Evolutionary conservation across 1,284 basidiomycete genomes (phyloP).

Genomic region (Apiotrichum porosum): DNA sequence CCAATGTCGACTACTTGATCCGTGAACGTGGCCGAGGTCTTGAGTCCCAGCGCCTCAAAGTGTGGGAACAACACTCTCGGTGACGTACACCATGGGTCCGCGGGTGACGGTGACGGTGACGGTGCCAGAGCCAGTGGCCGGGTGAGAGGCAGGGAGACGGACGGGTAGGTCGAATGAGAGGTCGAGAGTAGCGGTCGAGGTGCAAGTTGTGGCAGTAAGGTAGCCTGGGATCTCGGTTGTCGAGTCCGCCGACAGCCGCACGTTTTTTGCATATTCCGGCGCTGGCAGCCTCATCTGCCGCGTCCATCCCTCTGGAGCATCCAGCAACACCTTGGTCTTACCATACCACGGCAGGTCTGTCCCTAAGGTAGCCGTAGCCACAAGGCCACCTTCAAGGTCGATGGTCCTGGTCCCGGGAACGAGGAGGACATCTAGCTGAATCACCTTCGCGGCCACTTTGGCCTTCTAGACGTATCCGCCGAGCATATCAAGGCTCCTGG

Average conservation of each 20-base stretch:
- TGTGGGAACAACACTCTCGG: slow-evolving; percentile 27
- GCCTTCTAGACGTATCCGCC: slow-evolving; percentile 36
- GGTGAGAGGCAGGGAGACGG: slow-evolving; percentile 29
- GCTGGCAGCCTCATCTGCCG: slow-evolving; percentile 24
- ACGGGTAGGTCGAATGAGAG: slow-evolving; percentile 27
- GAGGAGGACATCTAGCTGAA: slow-evolving; percentile 27
- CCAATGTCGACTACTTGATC: slow-evolving; percentile 17
- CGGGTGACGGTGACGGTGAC: slow-evolving; percentile 31
- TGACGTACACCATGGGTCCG: slow-evolving; percentile 36
- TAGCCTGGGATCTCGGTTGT: slow-evolving; percentile 13
- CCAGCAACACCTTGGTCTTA: slow-evolving; percentile 12
- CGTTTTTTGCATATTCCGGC: slow-evolving; percentile 27
- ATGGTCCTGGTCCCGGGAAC: slow-evolving; percentile 26
- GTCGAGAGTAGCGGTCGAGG: slow-evolving; percentile 4
- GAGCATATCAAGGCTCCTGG: slow-evolving; percentile 32
- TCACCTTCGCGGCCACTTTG: slow-evolving; percentile 11
- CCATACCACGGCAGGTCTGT: slow-evolving; percentile 36
- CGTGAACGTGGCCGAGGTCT: slow-evolving; percentile 16
- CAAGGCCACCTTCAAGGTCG: slow-evolving; percentile 16
- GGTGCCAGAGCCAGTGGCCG: slow-evolving; percentile 7
- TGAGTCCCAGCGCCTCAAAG: slow-evolving; percentile 27
- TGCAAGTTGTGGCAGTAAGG: slow-evolving; percentile 2
- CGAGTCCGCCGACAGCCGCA: slow-evolving; percentile 3
- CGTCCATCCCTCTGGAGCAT: slow-evolving; percentile 27
- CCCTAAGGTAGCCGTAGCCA: slow-evolving; percentile 21